These are phyloP conservation scores for Tylopilus plumbeoviolaceoides DNA, from an alignment of 768 basidiomycete genomes.

Conservation along the genomic window DNA sequence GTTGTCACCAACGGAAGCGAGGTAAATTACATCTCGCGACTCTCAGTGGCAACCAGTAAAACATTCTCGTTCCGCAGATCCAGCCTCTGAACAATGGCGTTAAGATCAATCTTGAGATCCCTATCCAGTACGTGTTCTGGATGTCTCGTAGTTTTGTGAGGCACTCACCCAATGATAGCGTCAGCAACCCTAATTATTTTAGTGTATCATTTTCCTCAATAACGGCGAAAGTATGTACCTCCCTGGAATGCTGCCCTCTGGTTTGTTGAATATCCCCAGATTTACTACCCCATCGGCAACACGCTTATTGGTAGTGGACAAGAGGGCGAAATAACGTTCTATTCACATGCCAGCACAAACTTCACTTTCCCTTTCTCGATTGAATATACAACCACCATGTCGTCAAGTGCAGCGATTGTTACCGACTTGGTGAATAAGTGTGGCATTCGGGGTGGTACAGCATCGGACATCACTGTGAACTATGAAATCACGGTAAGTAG, in stretches of 20 bases:
- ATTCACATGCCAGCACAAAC: slow-evolving; percentile 52
- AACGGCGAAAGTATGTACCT: slow-evolving; percentile 47
- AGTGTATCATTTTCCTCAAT: slow-evolving; percentile 61
- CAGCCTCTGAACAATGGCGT: slow-evolving; percentile 42
- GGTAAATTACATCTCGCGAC: slow-evolving; percentile 33
- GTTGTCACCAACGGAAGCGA: slow-evolving; percentile 38
- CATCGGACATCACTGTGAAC: slow-evolving; percentile 49
- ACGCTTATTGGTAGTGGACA: slow-evolving; percentile 64
- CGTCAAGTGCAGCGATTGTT: slow-evolving; percentile 55
- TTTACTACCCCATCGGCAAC: slow-evolving; percentile 73
- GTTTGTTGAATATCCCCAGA: slow-evolving; percentile 34
- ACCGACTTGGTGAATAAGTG: slow-evolving; percentile 61
- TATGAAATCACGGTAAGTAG: slow-evolving; percentile 60
- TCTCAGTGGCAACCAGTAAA: slow-evolving; percentile 18
- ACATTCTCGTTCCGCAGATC: slow-evolving; percentile 26
- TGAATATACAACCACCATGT: slow-evolving; percentile 49
- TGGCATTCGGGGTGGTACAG: slow-evolving; percentile 43
- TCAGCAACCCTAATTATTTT: slow-evolving; percentile 82
- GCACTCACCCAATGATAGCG: slow-evolving; percentile 39
- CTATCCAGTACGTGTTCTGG: slow-evolving; percentile 51
- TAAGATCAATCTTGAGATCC: slow-evolving; percentile 56
- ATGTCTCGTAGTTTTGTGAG: background rate
- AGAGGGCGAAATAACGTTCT: slow-evolving; percentile 42
- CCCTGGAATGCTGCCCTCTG: background rate
- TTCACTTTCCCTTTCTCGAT: slow-evolving; percentile 77